Conservation (phyloP, 257 asterid genomes). For the Solanum sparsipilum region DNA sequence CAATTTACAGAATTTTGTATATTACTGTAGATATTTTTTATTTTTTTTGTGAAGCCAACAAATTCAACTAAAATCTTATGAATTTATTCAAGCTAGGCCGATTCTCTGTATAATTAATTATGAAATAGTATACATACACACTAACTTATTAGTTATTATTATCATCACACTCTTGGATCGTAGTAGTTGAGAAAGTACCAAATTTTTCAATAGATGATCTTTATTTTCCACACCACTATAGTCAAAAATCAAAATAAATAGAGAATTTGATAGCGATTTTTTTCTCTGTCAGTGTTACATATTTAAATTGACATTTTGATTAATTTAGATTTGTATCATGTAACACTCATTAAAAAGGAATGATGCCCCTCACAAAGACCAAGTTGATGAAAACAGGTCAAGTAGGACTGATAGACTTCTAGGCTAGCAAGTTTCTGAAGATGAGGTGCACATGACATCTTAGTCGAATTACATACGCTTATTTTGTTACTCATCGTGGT, state of each 20-base stretch:
- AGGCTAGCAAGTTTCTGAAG: background rate
- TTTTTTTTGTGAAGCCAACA: background rate
- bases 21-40: too few species aligned
- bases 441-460: background rate
- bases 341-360: background rate
- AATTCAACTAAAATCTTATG: background rate
- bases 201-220: background rate
- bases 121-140: background rate
- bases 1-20: background rate
- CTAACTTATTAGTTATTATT: background rate
- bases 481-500: background rate
- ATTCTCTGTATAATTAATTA: background rate
- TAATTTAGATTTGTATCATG: background rate
- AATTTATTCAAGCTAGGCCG: background rate
- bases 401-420: background rate
- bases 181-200: background rate
- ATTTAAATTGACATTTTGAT: background rate
- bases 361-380: background rate
- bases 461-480: background rate
- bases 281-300: background rate
- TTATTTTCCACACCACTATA: background rate
- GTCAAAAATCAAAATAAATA: background rate
- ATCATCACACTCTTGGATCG: background rate
- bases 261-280: background rate
- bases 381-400: background rate